Percentiles rank a stretch among this genome's conserved stretches.
Conservation (phyloP, 202 grass and related monocot species). For the Eragrostis tef region DNA sequence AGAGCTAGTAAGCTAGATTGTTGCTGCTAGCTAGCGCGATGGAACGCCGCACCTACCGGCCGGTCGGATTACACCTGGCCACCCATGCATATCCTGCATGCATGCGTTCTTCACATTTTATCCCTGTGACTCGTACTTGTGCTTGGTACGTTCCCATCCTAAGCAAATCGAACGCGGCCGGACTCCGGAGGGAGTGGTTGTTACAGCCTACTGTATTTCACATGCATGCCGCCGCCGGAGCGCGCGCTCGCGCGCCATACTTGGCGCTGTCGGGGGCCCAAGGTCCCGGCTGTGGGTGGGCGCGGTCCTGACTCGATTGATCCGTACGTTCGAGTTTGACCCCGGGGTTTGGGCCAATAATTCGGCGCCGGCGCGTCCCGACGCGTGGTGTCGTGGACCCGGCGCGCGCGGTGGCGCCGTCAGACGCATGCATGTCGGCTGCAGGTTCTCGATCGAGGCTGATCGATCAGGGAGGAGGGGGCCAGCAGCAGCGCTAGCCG, state of each 20-base stretch:
- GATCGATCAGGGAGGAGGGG: not conserved
- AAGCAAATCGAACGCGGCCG: too few relatives aligned
- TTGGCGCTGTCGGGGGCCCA: not conserved
- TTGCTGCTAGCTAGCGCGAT: not conserved
- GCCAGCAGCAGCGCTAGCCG: too few relatives aligned
- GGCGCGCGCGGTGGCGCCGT: not conserved
- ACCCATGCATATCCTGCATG: not conserved
- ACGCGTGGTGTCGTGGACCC: conserved; percentile 18
- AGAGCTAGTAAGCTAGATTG: too few relatives aligned
- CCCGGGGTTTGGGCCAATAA: not conserved
- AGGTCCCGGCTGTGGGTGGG: not conserved
- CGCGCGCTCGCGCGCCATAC: not conserved
- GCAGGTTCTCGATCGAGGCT: not conserved
- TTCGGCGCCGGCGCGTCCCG: not conserved
- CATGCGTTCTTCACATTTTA: not conserved
- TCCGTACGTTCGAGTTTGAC: not conserved
- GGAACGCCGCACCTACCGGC: conserved; percentile 28
- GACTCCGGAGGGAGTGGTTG: too few relatives aligned
- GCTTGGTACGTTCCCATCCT: too few relatives aligned
- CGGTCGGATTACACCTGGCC: not conserved
- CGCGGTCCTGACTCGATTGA: not conserved
- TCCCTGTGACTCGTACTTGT: too few relatives aligned
- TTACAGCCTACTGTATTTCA: too few relatives aligned
- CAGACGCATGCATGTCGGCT: not conserved
- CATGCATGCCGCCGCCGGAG: too few relatives aligned